Base-by-base conservation (phyloP, 1,284 basidiomycete genomes). In the Leucocoprinus gongylophorus region DNA sequence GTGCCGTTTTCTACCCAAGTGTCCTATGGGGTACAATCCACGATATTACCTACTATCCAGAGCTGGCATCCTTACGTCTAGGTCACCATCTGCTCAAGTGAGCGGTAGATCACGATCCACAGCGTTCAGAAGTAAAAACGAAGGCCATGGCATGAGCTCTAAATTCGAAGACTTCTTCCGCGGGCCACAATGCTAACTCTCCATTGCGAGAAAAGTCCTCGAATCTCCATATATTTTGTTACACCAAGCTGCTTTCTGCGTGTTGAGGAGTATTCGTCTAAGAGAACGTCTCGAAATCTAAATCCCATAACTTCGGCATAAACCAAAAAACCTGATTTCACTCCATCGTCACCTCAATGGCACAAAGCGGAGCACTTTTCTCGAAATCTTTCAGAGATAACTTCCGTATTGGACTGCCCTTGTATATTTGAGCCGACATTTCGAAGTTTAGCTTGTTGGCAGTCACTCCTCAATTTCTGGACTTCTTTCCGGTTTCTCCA, bases 381-480 rank as follows among this genome's bases (percentile, higher is more conserved):
- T 52, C 44, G 44, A 47, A 46, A 18, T 13, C 5, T 35, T 29
- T 32, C 13, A 47, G 20, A 8, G 30, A 41, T 42, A 42, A 4
- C 13, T 33, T 46, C 35, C 30, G 15, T 52, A 33, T 17, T 52
- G 18, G 29, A 17, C 26, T 23, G 37, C 15, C 29, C 23, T 40
- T 35, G 35, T 46, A 39, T 47, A 45, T 45, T 5, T 26, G n/a
- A 37, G 18, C 37, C 43, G 42, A 23, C 26, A 35, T 42, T 47
- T 30, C 35, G 47, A 52, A 45, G 17, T 35, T 41, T 21, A 59
- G 70, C 59, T 80, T 69, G 53, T 80, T 73, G 55, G 79, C 61
- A 60, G 58, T n/a, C 15, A 60, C 60, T 26, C 26, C 58, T 58
- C 15, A 18, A 23, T 35, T 38, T 45, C 20, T 21, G 12, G 15